Evolutionary conservation across 2,329 filamentous ascomycete genomes (phyloP).

Genomic region (Periglandula ipomoeae): DNA sequence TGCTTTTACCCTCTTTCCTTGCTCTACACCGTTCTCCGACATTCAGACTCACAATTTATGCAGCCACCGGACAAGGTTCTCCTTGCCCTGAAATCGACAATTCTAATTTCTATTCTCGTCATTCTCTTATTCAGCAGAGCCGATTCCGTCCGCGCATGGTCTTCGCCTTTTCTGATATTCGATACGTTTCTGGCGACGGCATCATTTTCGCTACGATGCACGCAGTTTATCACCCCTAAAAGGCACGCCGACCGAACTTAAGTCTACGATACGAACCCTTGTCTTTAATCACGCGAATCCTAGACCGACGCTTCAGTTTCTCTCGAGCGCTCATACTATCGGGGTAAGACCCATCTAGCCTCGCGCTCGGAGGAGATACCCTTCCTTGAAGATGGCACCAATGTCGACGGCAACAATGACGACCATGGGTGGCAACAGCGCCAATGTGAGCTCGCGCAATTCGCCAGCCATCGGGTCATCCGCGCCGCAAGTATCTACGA

Average conservation of each 20-base stretch:
- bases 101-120: not conserved
- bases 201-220: slow-evolving; percentile 14
- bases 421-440: slow-evolving; percentile 28
- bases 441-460: slow-evolving; percentile 41
- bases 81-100: not conserved
- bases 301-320: not conserved
- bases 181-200: slow-evolving; percentile 2
- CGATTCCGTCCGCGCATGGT: not conserved
- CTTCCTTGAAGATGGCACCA: slow-evolving; percentile 29
- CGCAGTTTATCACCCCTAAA: slow-evolving; percentile 10
- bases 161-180: not conserved
- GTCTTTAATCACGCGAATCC: slow-evolving; percentile 3
- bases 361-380: slow-evolving; percentile 4
- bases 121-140: not conserved
- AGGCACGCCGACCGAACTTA: slow-evolving; percentile 6
- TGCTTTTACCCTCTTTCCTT: not conserved
- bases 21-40: not conserved
- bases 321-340: not conserved
- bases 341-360: not conserved
- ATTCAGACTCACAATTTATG: not conserved
- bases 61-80: not conserved
- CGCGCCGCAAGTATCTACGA: slow-evolving; percentile 27
- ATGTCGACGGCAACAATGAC: slow-evolving; percentile 28
- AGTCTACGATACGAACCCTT: not conserved
- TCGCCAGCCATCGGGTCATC: slow-evolving; percentile 37